Conservation (phyloP, 768 basidiomycete genomes). For the Nevesoporus exiguus region DNA sequence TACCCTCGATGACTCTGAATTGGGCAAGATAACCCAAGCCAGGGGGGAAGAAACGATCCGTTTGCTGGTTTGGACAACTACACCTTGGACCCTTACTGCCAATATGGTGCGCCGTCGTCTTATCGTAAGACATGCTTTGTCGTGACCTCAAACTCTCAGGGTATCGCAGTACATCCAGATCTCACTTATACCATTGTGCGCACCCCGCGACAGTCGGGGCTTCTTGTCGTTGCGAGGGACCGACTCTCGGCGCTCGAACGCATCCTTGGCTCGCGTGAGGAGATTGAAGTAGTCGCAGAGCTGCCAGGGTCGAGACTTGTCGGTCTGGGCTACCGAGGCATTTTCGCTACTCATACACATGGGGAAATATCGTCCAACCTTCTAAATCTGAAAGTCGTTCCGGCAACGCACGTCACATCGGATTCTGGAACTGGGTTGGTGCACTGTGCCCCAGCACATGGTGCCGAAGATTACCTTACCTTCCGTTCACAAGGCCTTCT, state of each 20-base stretch:
- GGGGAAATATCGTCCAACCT: background rate
- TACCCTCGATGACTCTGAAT: constrained; percentile 9
- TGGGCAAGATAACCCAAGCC: constrained; percentile 24
- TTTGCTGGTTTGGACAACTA: constrained; percentile 93
- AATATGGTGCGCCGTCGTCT: constrained; percentile 70
- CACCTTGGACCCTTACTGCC: constrained; percentile 93
- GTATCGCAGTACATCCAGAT: constrained; percentile 80
- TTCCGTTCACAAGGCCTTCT: constrained; percentile 60
- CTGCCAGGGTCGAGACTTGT: constrained; percentile 48
- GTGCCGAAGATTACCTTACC: constrained; percentile 83
- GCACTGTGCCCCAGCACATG: constrained; percentile 94
- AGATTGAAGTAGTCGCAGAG: constrained; percentile 19
- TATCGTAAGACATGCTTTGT: background rate
- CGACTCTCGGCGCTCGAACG: constrained; percentile 38
- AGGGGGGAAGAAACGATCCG: constrained; percentile 39
- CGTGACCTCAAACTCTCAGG: constrained; percentile 43
- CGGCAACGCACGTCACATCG: constrained; percentile 74
- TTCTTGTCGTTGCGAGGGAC: constrained; percentile 51
- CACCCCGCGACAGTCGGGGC: constrained; percentile 21
- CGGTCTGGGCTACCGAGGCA: constrained; percentile 53
- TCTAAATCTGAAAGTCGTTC: constrained; percentile 46
- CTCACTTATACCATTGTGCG: constrained; percentile 61
- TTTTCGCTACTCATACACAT: constrained; percentile 46
- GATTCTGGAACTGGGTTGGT: constrained; percentile 94
- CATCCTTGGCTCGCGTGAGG: constrained; percentile 20